Base-by-base conservation (phyloP, 352 stramenopile species). In the Globisporangium apiculatum region DNA sequence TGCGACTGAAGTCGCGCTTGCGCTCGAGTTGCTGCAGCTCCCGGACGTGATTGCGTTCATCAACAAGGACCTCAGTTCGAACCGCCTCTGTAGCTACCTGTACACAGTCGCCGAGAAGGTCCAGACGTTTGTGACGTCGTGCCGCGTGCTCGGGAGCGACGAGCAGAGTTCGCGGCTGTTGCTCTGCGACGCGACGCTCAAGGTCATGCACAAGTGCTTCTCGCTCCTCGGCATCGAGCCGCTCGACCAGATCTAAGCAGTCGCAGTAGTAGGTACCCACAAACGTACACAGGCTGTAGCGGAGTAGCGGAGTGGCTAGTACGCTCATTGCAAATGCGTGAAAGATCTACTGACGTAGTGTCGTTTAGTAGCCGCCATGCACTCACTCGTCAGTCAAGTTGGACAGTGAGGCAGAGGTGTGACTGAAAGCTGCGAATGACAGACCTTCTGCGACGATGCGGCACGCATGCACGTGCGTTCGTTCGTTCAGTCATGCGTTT, bases 121-220 rank as follows among this genome's bases (percentile, higher is more conserved):
- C 66, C 84, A 94, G 62, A 63, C 65, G 15, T 94, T 94, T 50
- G 92, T 92, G 53, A 82, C 92, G 64, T 74, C 83, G 36, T 94
- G 84, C 58, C 82, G 77, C 17, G 84, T 94, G 42, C 57, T 91
- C 42, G 64, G 77, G 37, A 72, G 88, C 48, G 58, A 73, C n/a
- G 71, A 75, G 41, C 76, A 91, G 57, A 74, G 88, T 48, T 78
- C 69, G 46, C 78, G 84, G 14, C 68, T 94, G 15, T 48, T 91
- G 60, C 68, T 94, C 3, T 94, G 84, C 45, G 82, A 80, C 10
- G 76, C 81, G 14, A 94, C 97, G 43, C 76, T 95, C 18, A 91
- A 97, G 66, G 88, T 97, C 55, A 99, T 99, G 95, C 73, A 86
- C 48, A 88, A 86, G 64, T 95, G 86, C 67, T 97, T 98, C 61